Evolutionary conservation across 176 grass and related monocot genomes (phyloP), one percentile per base, ranked within the genome.

Genomic region (Cenchrus americanus): DNA sequence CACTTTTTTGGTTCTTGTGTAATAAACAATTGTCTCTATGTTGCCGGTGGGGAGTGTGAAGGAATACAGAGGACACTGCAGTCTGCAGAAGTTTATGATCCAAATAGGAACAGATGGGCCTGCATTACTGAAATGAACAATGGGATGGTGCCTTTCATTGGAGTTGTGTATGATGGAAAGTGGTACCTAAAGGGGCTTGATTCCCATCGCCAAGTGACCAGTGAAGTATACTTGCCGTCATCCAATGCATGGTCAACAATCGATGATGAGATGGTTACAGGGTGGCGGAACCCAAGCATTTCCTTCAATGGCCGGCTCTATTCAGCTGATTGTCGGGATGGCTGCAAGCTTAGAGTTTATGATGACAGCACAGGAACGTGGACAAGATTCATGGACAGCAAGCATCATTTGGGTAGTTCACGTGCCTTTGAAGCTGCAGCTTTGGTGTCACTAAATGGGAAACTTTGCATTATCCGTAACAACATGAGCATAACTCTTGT

Each of bases 21-120:
- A 21, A 90, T 97, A 67, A 90, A 97, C 79, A 97, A 97, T 73
- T 92, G 94, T 71, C 80, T 97, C 21, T 97, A 92, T 60, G 89
- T 94, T 66, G 94, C 94, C 87, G 94, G 94, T 58, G 94, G 94
- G 37, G 94, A 97, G 71, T 94, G 94, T 65, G 94, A 97, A 86
- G 94, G 94, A 52, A 91, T 86, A 78, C 86, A 89, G 19, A 93
- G 94, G 52, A 94, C 78, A 7, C 66, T 97, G 49, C 87, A 86
- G 15, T 94, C 94, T 37, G 91, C 89, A 50, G 94, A 97, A 90
- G 47, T 97, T 77, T 97, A 97, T 74, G 94, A 97, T 77, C 91
- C 91, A 1, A 97, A 90, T 51, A 89, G 66, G 74, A 97, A 88
- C 83, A 87, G 94, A 81, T 97, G 94, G 94, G 76, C 91, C 52